Base-by-base conservation (phyloP, 257 asterid species). In the Solanum etuberosum region DNA sequence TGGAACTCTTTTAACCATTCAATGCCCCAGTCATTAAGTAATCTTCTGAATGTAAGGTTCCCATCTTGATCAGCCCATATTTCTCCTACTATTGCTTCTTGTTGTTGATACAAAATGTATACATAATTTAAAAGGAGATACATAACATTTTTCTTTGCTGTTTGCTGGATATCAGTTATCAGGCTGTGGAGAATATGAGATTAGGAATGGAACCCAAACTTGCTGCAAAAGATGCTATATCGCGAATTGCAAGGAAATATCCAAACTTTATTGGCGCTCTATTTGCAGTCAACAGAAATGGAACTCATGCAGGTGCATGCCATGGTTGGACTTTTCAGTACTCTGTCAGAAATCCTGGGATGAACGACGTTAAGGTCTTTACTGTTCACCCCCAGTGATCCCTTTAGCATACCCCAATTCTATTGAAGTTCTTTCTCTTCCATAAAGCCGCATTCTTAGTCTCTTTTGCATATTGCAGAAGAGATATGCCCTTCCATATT, bases 131-230 rank as follows among this genome's bases (percentile, higher is more conserved):
- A 27, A 76, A 2, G 25, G n/a, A n/a, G 32, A 35, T 48, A 1
- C 59, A 15, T 48, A 32, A 72, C 72, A 31, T 35, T 32, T 48
- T 67, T n/a, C 18, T 67, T 10, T 34, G 42, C 29, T 83, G 73
- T 31, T 77, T 51, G 78, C 32, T 83, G 87, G 67, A 61, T 88
- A 31, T 37, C 91, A 97, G 99, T 91, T 97, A 97, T 86, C 99
- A 95, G 88, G 98, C 91, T n/a, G 97, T 97, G 88, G 99, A 95
- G 95, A 97, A 92, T 90, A 94, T 97, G 99, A 97, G 99, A 92
- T 54, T 92, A 84, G 99, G 99, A 81, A 93, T 94, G 99, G 96
- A 95, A 89, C 99, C 99, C n/a, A 89, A 95, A 89, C 87, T 76
- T 63, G 99, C 99, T 18, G 98, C 99, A 34, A 87, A 91, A 90